Base-by-base conservation (phyloP, 75 land plant genomes). In the Pseudotsuga menziesii region DNA sequence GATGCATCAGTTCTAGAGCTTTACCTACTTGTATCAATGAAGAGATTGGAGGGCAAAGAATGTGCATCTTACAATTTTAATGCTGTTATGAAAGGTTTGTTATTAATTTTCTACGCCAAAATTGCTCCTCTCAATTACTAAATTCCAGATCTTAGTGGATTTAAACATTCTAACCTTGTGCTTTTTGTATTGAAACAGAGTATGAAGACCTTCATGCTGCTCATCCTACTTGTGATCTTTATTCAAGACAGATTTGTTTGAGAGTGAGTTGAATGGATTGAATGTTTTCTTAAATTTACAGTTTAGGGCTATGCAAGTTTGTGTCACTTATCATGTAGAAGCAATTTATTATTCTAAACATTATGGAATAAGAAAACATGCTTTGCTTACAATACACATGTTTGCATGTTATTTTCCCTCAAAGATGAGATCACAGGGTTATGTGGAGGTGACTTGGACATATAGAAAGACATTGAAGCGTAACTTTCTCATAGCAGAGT, bases 1-100 rank as follows among this genome's bases (percentile, higher is more conserved):
- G 99, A 86, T 85, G 85, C 86, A 32, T 96, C 99, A 27, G 83
- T 94, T 56, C 61, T 94, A 61, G 99, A 96, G 81, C 97, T 96
- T 26, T 91, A 89, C 80, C 73, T 96, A 63, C 80, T 94, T 39
- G 93, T 94, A 23, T 92, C 92, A 75, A 94, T 96, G 97, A 87
- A 89, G 58, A 88, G 99, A 48, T 70, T 96, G 78, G 99, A 94
- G 79, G 72, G 78, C 25, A 91, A 88, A 78, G 97, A 92, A 73
- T 80, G 86, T 17, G 90, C 82, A 71, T 86, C 88, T 14, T 91
- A 92, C 90, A 96, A 91, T 79, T 96, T 96, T 78, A 89, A 82
- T 60, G 83, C 93, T 35, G 78, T 94, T 17, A 92, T 92, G 85
- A 90, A 90, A 89, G 99, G 99, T 95, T 13, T 48, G 56, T 16